Evolutionary conservation across 805 yeast genomes (phyloP).

Genomic region (Komagataella pastoris): DNA sequence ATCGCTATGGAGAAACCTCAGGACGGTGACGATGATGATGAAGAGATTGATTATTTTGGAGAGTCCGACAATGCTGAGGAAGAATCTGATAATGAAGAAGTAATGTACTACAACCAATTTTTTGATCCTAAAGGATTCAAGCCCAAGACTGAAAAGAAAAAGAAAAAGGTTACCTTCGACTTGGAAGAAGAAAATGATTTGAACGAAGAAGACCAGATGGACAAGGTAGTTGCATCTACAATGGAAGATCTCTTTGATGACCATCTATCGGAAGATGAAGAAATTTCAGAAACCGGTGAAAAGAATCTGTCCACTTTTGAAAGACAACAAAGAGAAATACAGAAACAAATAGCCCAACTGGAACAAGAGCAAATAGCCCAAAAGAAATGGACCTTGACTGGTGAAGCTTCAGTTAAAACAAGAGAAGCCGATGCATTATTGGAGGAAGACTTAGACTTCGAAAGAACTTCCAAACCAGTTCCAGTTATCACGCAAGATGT

Average conservation of each 20-base stretch:
- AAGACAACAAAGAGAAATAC: constrained; percentile 66
- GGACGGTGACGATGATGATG: constrained; percentile 33
- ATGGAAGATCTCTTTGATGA: constrained; percentile 49
- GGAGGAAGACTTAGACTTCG: constrained; percentile 77
- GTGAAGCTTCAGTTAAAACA: constrained; percentile 74
- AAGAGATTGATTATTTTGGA: constrained; percentile 35
- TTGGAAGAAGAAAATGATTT: constrained; percentile 4
- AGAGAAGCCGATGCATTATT: constrained; percentile 79
- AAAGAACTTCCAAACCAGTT: constrained; percentile 88
- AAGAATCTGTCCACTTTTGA: constrained; percentile 60
- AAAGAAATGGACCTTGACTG: constrained; percentile 89
- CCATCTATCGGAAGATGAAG: constrained; percentile 20
- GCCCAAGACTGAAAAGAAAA: constrained; percentile 10
- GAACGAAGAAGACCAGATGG: constrained; percentile 22
- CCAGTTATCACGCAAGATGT: constrained; percentile 87
- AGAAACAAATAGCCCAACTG: constrained; percentile 61
- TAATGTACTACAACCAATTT: constrained; percentile 53
- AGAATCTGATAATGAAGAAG: constrained; percentile 23
- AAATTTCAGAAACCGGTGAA: constrained; percentile 12
- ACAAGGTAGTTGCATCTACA: constrained; percentile 44
- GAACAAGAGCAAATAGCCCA: constrained; percentile 85
- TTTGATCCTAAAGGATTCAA: constrained; percentile 25
- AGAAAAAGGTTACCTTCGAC: constrained; percentile 1
- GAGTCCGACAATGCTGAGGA: constrained; percentile 41
- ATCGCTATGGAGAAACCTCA: constrained; percentile 43